These are phyloP conservation scores for Heterobasidion parviporum DNA, from an alignment of 1,284 basidiomycete genomes.

Conservation along the genomic window DNA sequence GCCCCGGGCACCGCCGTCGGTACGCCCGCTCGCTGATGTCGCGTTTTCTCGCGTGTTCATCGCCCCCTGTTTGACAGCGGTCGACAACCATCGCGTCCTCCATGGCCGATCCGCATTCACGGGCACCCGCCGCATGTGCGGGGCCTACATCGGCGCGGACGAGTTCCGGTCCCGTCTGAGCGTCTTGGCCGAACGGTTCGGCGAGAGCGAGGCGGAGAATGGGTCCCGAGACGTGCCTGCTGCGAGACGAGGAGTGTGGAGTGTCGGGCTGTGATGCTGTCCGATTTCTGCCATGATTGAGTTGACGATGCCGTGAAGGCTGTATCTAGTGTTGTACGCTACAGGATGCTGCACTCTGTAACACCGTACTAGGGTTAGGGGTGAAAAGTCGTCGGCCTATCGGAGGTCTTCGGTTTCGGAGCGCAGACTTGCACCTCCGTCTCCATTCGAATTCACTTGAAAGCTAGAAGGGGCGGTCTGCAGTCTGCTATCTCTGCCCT, in stretches of 20 bases:
- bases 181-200: conserved; percentile 56
- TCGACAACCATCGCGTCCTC: conserved; percentile 92
- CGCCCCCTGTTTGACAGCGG: conserved; percentile 37
- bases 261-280: neutral
- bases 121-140: conserved; percentile 88
- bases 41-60: neutral
- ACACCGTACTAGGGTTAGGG: too few species aligned
- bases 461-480: too few species aligned
- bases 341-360: too few species aligned
- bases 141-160: conserved; percentile 90
- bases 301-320: too few species aligned
- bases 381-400: too few species aligned
- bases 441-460: too few species aligned
- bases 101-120: conserved; percentile 89
- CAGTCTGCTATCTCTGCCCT: too few species aligned
- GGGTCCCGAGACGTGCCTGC: neutral
- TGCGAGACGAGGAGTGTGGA: neutral
- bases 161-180: conserved; percentile 77
- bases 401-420: too few species aligned
- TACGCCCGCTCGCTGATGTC: conserved; percentile 26
- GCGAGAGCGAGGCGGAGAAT: neutral
- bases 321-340: too few species aligned
- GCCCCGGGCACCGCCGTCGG: conserved; percentile 80
- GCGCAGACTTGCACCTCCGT: too few species aligned
- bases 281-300: too few species aligned